These are phyloP conservation scores for Aegle marmelos DNA, from an alignment of 345 rosid genomes.

Conservation along the genomic window DNA sequence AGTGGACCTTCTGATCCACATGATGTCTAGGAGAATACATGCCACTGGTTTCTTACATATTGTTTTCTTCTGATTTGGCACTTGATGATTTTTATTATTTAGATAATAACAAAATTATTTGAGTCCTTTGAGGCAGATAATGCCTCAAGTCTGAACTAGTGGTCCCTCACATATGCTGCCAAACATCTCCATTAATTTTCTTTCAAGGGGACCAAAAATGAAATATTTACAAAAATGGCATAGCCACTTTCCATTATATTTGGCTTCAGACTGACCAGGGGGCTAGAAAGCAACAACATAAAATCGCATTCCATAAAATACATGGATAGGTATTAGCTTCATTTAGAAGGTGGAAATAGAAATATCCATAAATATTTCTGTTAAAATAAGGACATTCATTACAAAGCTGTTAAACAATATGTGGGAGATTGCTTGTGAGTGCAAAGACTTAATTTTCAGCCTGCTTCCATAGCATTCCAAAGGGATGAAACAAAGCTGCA, in stretches of 20 bases:
- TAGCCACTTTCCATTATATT: background rate
- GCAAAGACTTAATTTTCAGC: background rate
- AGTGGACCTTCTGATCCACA: constrained; percentile 44
- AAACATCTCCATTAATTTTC: background rate
- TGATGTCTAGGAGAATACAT: constrained; percentile 26
- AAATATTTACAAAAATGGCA: background rate
- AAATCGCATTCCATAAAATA: background rate
- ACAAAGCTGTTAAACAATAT: background rate
- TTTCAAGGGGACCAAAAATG: background rate
- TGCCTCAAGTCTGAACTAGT: background rate
- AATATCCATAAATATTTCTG: background rate
- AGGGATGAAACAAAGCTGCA: background rate
- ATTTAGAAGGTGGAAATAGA: background rate
- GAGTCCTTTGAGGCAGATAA: background rate
- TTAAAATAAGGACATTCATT: background rate
- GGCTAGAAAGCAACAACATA: background rate
- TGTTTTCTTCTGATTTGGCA: background rate
- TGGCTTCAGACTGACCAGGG: background rate
- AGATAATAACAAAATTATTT: background rate
- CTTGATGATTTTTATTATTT: background rate
- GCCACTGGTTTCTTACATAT: constrained; percentile 40
- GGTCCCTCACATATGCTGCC: constrained; percentile 1
- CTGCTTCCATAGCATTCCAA: background rate
- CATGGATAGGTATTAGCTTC: background rate
- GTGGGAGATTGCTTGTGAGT: background rate